These are phyloP conservation scores for Podaxis pistillaris DNA, from an alignment of 768 basidiomycete species.

Conservation along the genomic window DNA sequence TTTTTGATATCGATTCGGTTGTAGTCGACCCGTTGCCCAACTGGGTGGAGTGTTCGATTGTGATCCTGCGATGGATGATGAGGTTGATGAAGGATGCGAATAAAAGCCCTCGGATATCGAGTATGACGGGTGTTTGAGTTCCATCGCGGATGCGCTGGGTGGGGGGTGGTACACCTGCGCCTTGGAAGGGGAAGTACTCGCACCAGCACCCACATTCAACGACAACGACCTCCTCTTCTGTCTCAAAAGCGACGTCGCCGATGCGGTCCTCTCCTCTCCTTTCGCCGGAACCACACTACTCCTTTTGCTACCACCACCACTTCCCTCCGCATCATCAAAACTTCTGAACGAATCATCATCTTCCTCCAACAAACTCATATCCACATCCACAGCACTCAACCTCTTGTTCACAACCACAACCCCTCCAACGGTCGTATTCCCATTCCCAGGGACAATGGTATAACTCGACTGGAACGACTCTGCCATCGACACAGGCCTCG, in stretches of 20 bases:
- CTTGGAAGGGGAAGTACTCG: conserved; percentile 22
- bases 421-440: conserved; percentile 10
- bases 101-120: conserved; percentile 34
- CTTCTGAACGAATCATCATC: conserved; percentile 28
- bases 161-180: conserved; percentile 24
- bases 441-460: conserved; percentile 57
- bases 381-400: conserved; percentile 67
- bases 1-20: conserved; percentile 12
- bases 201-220: conserved; percentile 42
- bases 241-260: conserved; percentile 43
- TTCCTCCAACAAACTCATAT: conserved; percentile 66
- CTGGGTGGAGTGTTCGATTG: conserved; percentile 7
- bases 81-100: conserved; percentile 22
- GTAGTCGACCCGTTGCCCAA: conserved; percentile 28
- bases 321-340: not conserved
- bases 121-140: conserved; percentile 31
- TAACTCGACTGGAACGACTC: conserved; percentile 74
- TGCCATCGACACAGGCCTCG: conserved; percentile 75
- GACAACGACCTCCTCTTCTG: conserved; percentile 67
- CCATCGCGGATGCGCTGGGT: conserved; percentile 28
- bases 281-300: not conserved
- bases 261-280: conserved; percentile 26
- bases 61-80: conserved; percentile 16
- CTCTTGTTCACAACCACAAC: conserved; percentile 46
- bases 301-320: not conserved